Conservation (phyloP, 495 filamentous ascomycete genomes). For the Ascobolus immersus region DNA sequence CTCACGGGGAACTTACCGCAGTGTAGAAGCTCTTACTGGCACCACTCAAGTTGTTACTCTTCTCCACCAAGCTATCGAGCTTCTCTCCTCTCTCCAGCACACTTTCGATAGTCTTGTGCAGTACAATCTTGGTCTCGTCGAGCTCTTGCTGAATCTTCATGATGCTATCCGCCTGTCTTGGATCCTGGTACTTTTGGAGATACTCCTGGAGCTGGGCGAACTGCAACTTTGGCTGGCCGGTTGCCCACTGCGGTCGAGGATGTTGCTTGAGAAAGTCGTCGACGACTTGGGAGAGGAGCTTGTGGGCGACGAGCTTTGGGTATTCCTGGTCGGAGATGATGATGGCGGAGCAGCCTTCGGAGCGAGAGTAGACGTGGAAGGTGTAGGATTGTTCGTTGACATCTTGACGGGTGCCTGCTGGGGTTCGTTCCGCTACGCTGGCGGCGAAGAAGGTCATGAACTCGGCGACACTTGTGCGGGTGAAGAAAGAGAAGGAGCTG, state of each 20-base stretch:
- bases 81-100: slow-evolving; percentile 83
- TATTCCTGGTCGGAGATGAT: slow-evolving; percentile 82
- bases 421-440: slow-evolving; percentile 55
- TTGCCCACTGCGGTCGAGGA: slow-evolving; percentile 40
- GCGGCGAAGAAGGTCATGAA: slow-evolving; percentile 46
- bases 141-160: slow-evolving; percentile 91
- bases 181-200: slow-evolving; percentile 72
- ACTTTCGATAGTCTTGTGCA: slow-evolving; percentile 95
- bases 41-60: slow-evolving; percentile 67
- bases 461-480: slow-evolving; percentile 37
- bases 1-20: slow-evolving; percentile 24
- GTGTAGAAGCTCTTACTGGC: slow-evolving; percentile 96
- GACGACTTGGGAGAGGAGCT: slow-evolving; percentile 68
- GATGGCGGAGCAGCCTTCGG: slow-evolving; percentile 65
- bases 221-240: slow-evolving; percentile 25
- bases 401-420: slow-evolving; percentile 68
- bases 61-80: slow-evolving; percentile 87
- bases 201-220: slow-evolving; percentile 59
- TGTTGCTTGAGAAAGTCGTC: slow-evolving; percentile 76
- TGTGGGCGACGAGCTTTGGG: slow-evolving; percentile 72
- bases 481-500: slow-evolving; percentile 57
- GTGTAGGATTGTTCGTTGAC: slow-evolving; percentile 73
- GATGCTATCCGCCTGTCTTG: slow-evolving; percentile 65
- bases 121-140: slow-evolving; percentile 90
- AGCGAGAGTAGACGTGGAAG: slow-evolving; percentile 75